Evolutionary conservation across 2,329 filamentous ascomycete species (phyloP).

Genomic region (Fusarium tupiense): DNA sequence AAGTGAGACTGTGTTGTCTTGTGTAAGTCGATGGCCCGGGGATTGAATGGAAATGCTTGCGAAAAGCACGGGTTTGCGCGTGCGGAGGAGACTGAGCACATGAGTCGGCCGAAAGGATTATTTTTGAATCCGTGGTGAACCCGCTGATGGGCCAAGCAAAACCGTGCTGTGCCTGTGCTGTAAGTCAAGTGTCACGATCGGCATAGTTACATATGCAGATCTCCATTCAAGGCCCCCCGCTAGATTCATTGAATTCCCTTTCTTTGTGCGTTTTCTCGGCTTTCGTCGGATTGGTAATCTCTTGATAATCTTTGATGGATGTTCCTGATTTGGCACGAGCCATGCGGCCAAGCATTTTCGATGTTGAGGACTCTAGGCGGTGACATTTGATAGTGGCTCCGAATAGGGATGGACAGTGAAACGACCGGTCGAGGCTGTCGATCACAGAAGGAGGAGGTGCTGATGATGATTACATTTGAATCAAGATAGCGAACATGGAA

Average conservation of each 20-base stretch:
- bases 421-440: constrained; percentile 29
- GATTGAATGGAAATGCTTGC: constrained; percentile 39
- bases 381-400: constrained; percentile 17
- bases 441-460: constrained; percentile 7
- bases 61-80: constrained; percentile 18
- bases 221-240: not conserved
- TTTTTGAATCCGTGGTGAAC: constrained; percentile 25
- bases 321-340: constrained; percentile 37
- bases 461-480: not conserved
- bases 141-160: constrained; percentile 17
- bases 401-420: constrained; percentile 1
- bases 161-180: constrained; percentile 16
- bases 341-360: constrained; percentile 20
- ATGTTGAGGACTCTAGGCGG: constrained; percentile 2
- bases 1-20: not conserved
- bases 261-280: constrained; percentile 1
- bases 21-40: constrained; percentile 11
- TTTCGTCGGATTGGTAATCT: constrained; percentile 26
- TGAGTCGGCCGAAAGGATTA: constrained; percentile 34
- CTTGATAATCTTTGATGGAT: not conserved
- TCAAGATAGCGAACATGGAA: constrained; percentile 10
- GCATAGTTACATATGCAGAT: constrained; percentile 9
- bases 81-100: constrained; percentile 31
- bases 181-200: constrained; percentile 7
- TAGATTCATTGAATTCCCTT: not conserved